Conservation (phyloP, 495 filamentous ascomycete species). For the Neohortaea acidophila region DNA sequence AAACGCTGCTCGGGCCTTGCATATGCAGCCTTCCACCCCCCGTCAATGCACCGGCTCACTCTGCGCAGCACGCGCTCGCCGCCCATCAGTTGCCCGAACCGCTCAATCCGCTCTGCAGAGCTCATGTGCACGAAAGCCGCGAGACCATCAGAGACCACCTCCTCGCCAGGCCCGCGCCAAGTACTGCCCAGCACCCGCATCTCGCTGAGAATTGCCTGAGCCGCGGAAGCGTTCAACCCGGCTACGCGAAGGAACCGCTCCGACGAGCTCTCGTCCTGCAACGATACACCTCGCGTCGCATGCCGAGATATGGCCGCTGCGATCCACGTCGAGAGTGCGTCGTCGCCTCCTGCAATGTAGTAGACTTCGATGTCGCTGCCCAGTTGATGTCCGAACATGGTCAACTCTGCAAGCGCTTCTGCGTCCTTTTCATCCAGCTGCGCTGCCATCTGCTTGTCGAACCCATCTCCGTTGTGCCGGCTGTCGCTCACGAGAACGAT, state of each 20-base stretch:
- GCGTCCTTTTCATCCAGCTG: conserved; percentile 31
- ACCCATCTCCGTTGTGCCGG: not conserved
- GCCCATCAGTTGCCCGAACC: conserved; percentile 34
- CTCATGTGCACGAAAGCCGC: conserved; percentile 44
- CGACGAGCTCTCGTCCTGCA: conserved; percentile 38
- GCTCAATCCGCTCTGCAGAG: conserved; percentile 25
- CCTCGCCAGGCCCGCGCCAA: not conserved
- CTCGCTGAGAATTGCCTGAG: conserved; percentile 45
- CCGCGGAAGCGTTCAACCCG: conserved; percentile 69
- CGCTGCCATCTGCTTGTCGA: no score
- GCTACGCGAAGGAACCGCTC: conserved; percentile 57
- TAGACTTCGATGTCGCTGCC: conserved; percentile 30
- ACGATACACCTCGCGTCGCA: conserved; percentile 9
- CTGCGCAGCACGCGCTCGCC: conserved; percentile 37
- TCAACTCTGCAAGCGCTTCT: conserved; percentile 39
- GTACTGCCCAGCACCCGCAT: not conserved
- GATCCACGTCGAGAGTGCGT: conserved; percentile 43
- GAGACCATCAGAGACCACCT: conserved; percentile 30
- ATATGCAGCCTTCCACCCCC: conserved; percentile 8
- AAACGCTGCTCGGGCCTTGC: no score
- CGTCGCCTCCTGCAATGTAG: conserved; percentile 44
- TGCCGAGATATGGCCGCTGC: conserved; percentile 33
- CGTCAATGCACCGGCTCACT: conserved; percentile 31
- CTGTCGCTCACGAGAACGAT: conserved; percentile 54
- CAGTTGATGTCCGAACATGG: conserved; percentile 34